phyloP scores from a whole-genome alignment of 1,284 basidiomycete genomes.

The Hemileia vastatrix region DNA sequence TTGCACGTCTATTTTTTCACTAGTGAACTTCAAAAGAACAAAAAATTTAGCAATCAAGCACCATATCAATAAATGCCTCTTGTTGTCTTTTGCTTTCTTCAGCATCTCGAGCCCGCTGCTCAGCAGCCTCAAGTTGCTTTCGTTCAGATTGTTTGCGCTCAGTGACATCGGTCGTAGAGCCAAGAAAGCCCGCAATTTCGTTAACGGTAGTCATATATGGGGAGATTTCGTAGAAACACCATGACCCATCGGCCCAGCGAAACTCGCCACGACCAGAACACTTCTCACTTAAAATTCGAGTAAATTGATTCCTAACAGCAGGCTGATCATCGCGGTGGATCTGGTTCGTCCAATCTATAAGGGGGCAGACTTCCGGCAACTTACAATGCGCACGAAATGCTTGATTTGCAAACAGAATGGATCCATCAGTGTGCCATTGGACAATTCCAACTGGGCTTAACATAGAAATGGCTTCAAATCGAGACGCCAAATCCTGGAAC shows the following conservation, averaged over 20 bases:
- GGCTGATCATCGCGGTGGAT: constrained; percentile 23
- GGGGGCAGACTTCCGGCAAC: constrained; percentile 13
- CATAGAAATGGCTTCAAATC: constrained; percentile 31
- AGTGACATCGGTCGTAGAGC: constrained; percentile 35
- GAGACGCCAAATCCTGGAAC: constrained; percentile 30
- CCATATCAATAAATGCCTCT: constrained; percentile 23
- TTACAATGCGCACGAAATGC: constrained; percentile 19
- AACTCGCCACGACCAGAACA: constrained; percentile 11
- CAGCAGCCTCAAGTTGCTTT: constrained; percentile 31
- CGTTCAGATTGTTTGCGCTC: constrained; percentile 28
- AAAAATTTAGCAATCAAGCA: not conserved
- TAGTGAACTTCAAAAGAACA: not conserved
- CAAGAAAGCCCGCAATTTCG: constrained; percentile 27
- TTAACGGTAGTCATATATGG: constrained; percentile 21
- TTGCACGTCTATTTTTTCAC: too few relatives aligned
- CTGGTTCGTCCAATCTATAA: constrained; percentile 25
- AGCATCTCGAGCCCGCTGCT: constrained; percentile 26
- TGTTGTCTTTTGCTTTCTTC: constrained; percentile 22
- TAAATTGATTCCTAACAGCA: constrained; percentile 12
- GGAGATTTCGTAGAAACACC: constrained; percentile 24
- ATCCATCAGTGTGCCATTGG: constrained; percentile 25
- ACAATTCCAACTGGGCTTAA: constrained; percentile 36
- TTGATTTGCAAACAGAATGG: constrained; percentile 23
- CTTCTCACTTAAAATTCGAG: constrained; percentile 8
- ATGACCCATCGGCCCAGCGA: constrained; percentile 23